Base-by-base conservation (phyloP, 179 eudicot species). In the Silene noctiflora region DNA sequence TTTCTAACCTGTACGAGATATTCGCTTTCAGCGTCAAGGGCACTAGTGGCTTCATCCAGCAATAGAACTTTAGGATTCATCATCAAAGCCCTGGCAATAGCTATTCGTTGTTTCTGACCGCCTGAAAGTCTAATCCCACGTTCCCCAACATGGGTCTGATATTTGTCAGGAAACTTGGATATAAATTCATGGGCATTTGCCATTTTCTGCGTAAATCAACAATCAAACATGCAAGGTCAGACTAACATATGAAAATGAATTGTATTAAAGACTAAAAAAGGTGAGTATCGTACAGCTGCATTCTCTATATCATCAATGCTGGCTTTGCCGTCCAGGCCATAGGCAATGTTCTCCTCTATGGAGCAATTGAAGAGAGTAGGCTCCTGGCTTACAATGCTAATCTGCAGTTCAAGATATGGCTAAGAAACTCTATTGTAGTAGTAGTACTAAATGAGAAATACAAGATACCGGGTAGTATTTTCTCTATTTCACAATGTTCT, bases 341-440 rank as follows among this genome's bases (percentile, higher is more conserved):
- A 94, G 1, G 96, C 91, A 3, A 94, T 94, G 81, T 94, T 94
- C 82, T 94, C 98, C 79, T 90, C 89, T 3, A 94, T 85, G 71
- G 98, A 89, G 80, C 97, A 90, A 75, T 94, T 94, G 88, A 94
- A 94, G 19, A 94, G 91, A 75, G 86, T 86, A 5, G 98, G 98
- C 83, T 94, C 98, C 82, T 94, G 98, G 87, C 98, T 94, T 73
- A 94, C 97, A 29, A 94, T 90, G 78, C 98, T 91, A 72, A 94
- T 84, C 97, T 94, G 91, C 16, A 72, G 68, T 48, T 61, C 46
- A 61, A 62, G 19, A 67, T 25, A 64, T 67, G 67, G 1, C 33
- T 35, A 31, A 56, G 65, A 69, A 58, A 31, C 27, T 31, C 8
- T 31, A 4, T 29, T 1, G 29, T 72, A 4, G n/a, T 3, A 53